phyloP scores from a whole-genome alignment of 2,329 filamentous ascomycete genomes.

The Botrytis tulipae region DNA sequence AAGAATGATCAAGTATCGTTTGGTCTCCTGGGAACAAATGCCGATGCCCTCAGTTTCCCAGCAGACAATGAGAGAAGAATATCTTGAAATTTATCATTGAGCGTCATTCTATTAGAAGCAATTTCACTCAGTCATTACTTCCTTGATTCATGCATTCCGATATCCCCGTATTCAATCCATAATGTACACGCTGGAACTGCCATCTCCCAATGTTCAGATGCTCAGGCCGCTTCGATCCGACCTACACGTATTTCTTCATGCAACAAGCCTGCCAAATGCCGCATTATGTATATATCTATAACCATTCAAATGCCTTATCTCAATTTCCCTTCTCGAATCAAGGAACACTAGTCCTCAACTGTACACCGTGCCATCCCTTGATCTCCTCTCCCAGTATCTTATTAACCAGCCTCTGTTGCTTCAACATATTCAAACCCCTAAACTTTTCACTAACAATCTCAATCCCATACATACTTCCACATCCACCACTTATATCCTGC shows the following conservation, averaged over 20 bases:
- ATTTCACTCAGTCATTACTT: neutral
- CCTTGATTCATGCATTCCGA: neutral
- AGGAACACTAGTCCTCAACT: slow-evolving; percentile 65
- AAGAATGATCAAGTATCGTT: neutral
- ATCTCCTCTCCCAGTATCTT: slow-evolving; percentile 70
- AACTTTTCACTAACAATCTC: slow-evolving; percentile 73
- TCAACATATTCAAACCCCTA: slow-evolving; percentile 67
- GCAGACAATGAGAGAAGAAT: neutral
- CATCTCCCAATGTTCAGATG: neutral
- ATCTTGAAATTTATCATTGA: neutral
- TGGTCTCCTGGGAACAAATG: neutral
- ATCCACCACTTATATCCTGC: slow-evolving; percentile 79
- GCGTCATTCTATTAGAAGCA: neutral
- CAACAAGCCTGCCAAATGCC: neutral
- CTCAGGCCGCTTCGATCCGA: neutral
- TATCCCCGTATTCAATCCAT: neutral
- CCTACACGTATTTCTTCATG: neutral
- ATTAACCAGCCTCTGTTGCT: slow-evolving; percentile 82
- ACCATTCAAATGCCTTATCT: neutral
- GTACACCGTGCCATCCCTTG: slow-evolving; percentile 79
- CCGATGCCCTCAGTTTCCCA: neutral
- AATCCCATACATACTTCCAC: slow-evolving; percentile 84
- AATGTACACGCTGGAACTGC: neutral
- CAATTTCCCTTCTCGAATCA: slow-evolving; percentile 2
- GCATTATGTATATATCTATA: neutral